phyloP scores from a whole-genome alignment of 1,284 basidiomycete genomes.

The Fomitiporia mediterranea region DNA sequence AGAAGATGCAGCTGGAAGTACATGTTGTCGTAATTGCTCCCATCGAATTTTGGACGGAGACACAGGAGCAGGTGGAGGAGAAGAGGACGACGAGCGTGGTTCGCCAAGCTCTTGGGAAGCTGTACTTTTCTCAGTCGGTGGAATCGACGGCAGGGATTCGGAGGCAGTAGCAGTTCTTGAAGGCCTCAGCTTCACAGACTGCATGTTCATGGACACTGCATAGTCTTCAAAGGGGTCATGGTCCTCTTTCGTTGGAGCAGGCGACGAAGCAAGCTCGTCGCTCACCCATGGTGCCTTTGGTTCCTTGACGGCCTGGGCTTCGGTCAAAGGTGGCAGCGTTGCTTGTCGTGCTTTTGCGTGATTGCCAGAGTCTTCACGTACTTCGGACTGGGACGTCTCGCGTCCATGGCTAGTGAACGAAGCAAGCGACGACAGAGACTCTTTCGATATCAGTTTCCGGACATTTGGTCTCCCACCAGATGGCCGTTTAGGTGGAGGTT shows the following conservation, averaged over 20 bases:
- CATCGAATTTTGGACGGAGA: slow-evolving; percentile 45
- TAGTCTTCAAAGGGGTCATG: slow-evolving; percentile 7
- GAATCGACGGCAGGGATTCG: slow-evolving; percentile 4
- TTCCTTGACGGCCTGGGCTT: not conserved
- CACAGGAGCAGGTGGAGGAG: slow-evolving; percentile 28
- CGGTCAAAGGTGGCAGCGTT: slow-evolving; percentile 9
- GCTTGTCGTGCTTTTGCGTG: not conserved
- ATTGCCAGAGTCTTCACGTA: not conserved
- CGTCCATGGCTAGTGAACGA: slow-evolving; percentile 7
- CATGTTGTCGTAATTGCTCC: slow-evolving; percentile 49
- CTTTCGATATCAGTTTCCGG: slow-evolving; percentile 33
- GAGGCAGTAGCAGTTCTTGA: slow-evolving; percentile 7
- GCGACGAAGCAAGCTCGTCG: slow-evolving; percentile 14
- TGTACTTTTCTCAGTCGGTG: not conserved
- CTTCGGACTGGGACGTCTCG: slow-evolving; percentile 1
- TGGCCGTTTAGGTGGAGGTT: slow-evolving; percentile 28
- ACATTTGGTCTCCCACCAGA: slow-evolving; percentile 29
- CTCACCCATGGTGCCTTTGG: slow-evolving; percentile 8
- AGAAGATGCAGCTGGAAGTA: slow-evolving; percentile 34
- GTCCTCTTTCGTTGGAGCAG: not conserved
- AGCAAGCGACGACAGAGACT: slow-evolving; percentile 27
- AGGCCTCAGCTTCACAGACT: not conserved
- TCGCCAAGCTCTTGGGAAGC: not conserved
- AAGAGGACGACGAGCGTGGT: slow-evolving; percentile 20
- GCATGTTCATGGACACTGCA: not conserved